Conservation (phyloP, 352 stramenopile genomes). For the Pythium folliculosum region DNA sequence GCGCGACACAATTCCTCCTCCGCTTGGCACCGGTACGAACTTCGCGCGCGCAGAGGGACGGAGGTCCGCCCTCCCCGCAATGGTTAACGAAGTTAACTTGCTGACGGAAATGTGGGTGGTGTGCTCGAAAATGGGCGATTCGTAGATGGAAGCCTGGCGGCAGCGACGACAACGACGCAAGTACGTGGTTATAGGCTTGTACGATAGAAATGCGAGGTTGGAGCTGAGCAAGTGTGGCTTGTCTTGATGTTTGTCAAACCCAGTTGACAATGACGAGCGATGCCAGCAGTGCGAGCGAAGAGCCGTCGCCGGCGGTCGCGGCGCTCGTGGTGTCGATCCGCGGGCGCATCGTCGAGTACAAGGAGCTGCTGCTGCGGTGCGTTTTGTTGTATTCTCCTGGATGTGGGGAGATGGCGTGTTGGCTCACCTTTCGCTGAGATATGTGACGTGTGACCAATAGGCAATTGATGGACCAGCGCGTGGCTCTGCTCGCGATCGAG, state of each 20-base stretch:
- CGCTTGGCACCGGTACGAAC: constrained; percentile 22
- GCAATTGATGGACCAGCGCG: constrained; percentile 62
- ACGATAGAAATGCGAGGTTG: background rate
- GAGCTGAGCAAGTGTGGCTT: background rate
- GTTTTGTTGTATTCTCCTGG: constrained; percentile 16
- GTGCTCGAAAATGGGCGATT: background rate
- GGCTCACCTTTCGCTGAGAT: background rate
- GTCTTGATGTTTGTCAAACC: background rate
- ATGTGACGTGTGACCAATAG: constrained; percentile 35
- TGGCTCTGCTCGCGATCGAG: constrained; percentile 36
- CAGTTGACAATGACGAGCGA: constrained; percentile 64
- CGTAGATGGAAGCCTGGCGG: constrained; percentile 26
- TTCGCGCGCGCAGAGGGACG: background rate
- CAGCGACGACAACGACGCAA: constrained; percentile 21
- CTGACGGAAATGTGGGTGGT: background rate
- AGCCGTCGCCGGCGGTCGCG: constrained; percentile 26
- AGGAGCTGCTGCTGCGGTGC: constrained; percentile 65
- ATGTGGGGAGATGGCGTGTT: background rate
- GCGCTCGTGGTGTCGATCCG: constrained; percentile 56
- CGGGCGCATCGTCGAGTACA: constrained; percentile 75
- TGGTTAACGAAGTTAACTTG: constrained; percentile 25
- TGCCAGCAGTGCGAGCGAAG: constrained; percentile 30
- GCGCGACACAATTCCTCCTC: constrained; percentile 19
- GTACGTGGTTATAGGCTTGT: constrained; percentile 1
- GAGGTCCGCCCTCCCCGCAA: background rate